Base-by-base conservation (phyloP, 805 yeast genomes). In the Cyberlindnera mrakii region DNA sequence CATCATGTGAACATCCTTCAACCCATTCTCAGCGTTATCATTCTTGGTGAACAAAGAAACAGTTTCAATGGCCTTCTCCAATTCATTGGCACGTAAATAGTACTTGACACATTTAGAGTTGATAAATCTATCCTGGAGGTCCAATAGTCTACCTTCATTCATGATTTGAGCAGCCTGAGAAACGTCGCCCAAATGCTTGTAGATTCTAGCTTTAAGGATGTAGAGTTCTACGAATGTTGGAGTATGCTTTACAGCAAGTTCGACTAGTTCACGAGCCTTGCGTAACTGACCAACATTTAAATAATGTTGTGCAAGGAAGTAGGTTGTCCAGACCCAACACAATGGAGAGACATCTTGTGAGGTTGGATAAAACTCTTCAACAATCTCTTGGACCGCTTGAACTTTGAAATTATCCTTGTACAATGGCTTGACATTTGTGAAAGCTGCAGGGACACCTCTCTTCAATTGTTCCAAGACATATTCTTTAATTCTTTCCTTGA, bases 31-130 rank as follows among this genome's bases (percentile, higher is more conserved):
- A 3, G 79, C 71, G n/a, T 75, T 78, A 36, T 86, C 96, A 52
- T 85, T 88, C 57, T 83, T 83, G 16, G 97, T 88, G 70, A 93
- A 93, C 44, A 87, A 63, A 3, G 91, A 79, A 15, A 86, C 82
- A 25, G 78, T 66, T 41, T 77, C 80, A 41, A 85, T 74, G 2
- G 96, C 97, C 48, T 80, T 77, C 25, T 84, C 85, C 18, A 86
- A 68, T 46, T 76, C 64, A 58, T 85, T 77, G 11, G 93, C 88
- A 55, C 97, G 74, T 47, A 91, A 63, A 40, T 75, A 78, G 58
- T 93, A 93, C 60, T 88, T 88, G 37, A 85, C 85, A 6, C 96
- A 73, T 57, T 88, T 89, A 43, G 96, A 77, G 62, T 93, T 93
- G 57, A 93, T 78, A 60, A 86, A 91, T 51, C 99, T 72, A 64